Base-by-base conservation (phyloP, 192 early-diverging fungal genomes). In the Linnemannia hyalina region DNA sequence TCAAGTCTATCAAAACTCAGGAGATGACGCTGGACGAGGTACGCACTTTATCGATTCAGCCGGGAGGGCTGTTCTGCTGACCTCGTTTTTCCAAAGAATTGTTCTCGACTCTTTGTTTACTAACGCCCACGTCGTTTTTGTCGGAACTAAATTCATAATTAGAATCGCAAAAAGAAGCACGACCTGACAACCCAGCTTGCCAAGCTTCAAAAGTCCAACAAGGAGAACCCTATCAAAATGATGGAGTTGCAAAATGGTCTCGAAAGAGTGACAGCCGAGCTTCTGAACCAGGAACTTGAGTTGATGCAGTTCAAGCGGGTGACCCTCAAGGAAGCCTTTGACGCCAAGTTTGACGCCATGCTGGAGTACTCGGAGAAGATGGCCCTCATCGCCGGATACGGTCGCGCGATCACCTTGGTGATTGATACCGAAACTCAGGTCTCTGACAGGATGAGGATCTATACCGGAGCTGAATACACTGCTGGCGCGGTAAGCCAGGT, bases 291-390 rank as follows among this genome's bases (percentile, higher is more conserved):
- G 55, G 85, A 88, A 76, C 47, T 80, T 60, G 89, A 89, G 32
- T 72, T 88, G 60, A 87, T 83, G 70, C 86, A 89, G 69, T 70
- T 80, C 72, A 85, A 79, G 63, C 76, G 89, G 38, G 54, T 72
- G 22, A 82, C 78, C 16, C 68, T 89, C 63, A 89, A 82, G 36
- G 82, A 85, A 9, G 85, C 89, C 8, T 81, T 88, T 55, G 75
- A 76, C 36, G 38, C 81, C 40, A 81, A 82, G 35, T 80, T 89
- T 36, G 80, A 88, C 65, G 82, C 89, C 41, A 89, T 80, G 69
- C 81, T 89, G 36, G 89, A 89, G 49, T 77, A 78, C 46, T 73
- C 89, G 1, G 85, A 89, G 77, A 87, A 88, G 65, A 80, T 88
- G 78, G 85, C 89, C 6, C 76, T 89, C 13, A 88, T 89, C 74